These are phyloP conservation scores for Physaria fendleri DNA, from an alignment of 345 rosid species.

Conservation along the genomic window DNA sequence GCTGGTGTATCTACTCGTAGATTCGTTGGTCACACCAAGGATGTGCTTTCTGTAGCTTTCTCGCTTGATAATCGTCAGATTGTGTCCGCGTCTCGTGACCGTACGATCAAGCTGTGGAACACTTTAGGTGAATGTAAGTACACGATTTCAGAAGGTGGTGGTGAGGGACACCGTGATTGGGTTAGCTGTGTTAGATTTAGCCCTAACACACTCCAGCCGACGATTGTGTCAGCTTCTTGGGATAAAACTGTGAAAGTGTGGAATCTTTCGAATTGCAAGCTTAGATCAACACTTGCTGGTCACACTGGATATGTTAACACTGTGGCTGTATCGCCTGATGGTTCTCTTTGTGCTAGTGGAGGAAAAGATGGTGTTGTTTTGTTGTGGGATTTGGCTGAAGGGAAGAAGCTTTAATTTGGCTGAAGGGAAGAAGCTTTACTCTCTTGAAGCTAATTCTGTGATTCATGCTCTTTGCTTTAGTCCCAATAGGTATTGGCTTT, in stretches of 20 bases:
- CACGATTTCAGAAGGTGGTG: slow-evolving; percentile 68
- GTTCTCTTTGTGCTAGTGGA: slow-evolving; percentile 89
- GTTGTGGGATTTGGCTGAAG: slow-evolving; percentile 97
- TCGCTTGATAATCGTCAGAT: slow-evolving; percentile 96
- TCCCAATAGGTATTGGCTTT: slow-evolving; percentile 97
- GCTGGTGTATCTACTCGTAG: slow-evolving; percentile 80
- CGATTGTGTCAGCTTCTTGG: slow-evolving; percentile 92
- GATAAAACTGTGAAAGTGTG: slow-evolving; percentile 87
- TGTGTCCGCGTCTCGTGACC: slow-evolving; percentile 94
- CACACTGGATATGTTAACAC: slow-evolving; percentile 85
- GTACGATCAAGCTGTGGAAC: slow-evolving; percentile 92
- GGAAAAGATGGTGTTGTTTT: slow-evolving; percentile 86
- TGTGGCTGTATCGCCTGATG: slow-evolving; percentile 93
- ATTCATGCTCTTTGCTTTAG: slow-evolving; percentile 85
- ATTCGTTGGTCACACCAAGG: slow-evolving; percentile 93
- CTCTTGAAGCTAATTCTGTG: slow-evolving; percentile 71
- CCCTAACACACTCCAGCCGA: slow-evolving; percentile 70
- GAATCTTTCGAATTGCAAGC: slow-evolving; percentile 90
- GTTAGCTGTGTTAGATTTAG: slow-evolving; percentile 93
- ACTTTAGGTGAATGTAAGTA: slow-evolving; percentile 97
- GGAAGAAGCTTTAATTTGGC: no score
- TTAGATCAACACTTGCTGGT: slow-evolving; percentile 62
- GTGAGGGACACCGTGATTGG: slow-evolving; percentile 82
- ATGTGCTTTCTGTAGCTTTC: slow-evolving; percentile 92
- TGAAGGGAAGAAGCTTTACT: slow-evolving; percentile 89